Percentiles rank a stretch among this genome's conserved stretches.
Conservation (phyloP, 768 basidiomycete genomes). For the Trichaptum fuscoviolaceum region DNA sequence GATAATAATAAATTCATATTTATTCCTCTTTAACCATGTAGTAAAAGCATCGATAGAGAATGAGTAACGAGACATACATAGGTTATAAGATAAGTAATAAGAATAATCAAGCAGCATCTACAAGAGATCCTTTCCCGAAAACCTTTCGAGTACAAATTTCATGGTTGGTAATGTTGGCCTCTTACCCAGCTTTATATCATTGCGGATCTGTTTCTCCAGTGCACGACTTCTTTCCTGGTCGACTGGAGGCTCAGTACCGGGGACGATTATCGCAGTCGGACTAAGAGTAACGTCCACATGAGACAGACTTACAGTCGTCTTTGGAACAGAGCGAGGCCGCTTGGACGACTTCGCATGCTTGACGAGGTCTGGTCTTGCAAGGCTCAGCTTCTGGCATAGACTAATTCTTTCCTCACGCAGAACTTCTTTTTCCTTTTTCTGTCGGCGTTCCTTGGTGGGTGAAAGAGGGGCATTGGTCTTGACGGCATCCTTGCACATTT, state of each 20-base stretch:
- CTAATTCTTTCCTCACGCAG: constrained; percentile 16
- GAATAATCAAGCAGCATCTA: background rate
- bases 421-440: background rate
- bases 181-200: background rate
- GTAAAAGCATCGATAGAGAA: background rate
- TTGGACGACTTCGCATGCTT: background rate
- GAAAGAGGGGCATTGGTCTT: background rate
- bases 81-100: background rate
- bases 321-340: background rate
- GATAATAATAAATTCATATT: background rate
- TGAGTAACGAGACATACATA: background rate
- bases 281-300: background rate
- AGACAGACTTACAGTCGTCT: background rate
- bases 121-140: background rate
- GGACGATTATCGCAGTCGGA: background rate
- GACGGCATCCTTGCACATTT: background rate
- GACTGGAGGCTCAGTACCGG: background rate
- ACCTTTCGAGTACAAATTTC: background rate
- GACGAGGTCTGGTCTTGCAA: constrained; percentile 40
- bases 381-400: constrained; percentile 36
- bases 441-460: background rate
- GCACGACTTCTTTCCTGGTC: background rate
- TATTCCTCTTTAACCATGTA: background rate
- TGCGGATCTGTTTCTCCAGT: background rate
- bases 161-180: background rate